These are phyloP conservation scores for Pelargonium citronellum DNA, from an alignment of 441 rosid genomes.

Conservation along the genomic window DNA sequence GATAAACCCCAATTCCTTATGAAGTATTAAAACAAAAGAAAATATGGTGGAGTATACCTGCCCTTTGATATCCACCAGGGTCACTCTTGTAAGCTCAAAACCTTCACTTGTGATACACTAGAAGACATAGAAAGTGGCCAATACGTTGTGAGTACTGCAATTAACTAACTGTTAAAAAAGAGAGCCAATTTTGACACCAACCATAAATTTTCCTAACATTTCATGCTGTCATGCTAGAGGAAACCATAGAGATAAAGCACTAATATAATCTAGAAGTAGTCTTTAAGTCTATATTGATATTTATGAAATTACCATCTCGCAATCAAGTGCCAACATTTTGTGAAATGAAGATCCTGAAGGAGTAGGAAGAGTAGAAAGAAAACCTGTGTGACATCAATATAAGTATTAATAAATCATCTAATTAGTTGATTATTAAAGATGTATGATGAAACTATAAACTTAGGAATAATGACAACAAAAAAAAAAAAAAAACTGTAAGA, in stretches of 20 bases:
- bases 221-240: background rate
- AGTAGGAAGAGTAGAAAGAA: conserved; percentile 60
- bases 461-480: background rate
- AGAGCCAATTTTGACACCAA: background rate
- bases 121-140: background rate
- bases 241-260: background rate
- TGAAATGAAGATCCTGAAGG: conserved; percentile 48
- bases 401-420: conserved; percentile 20
- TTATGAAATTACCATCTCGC: conserved; percentile 71
- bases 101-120: conserved; percentile 85
- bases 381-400: conserved; percentile 39
- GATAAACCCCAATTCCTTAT: background rate
- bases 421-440: conserved; percentile 11
- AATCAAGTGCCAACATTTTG: conserved; percentile 80
- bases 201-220: background rate
- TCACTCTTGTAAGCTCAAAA: conserved; percentile 82
- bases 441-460: conserved; percentile 10
- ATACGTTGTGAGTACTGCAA: conserved; percentile 4
- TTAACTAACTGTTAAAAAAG: background rate
- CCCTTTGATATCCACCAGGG: conserved; percentile 75
- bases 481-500: background rate
- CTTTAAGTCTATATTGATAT: conserved; percentile 7
- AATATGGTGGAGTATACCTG: conserved; percentile 41
- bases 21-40: background rate
- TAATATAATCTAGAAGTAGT: background rate